Conservation (phyloP, 1,139 yeast species). For the Kodamaea sp. region DNA sequence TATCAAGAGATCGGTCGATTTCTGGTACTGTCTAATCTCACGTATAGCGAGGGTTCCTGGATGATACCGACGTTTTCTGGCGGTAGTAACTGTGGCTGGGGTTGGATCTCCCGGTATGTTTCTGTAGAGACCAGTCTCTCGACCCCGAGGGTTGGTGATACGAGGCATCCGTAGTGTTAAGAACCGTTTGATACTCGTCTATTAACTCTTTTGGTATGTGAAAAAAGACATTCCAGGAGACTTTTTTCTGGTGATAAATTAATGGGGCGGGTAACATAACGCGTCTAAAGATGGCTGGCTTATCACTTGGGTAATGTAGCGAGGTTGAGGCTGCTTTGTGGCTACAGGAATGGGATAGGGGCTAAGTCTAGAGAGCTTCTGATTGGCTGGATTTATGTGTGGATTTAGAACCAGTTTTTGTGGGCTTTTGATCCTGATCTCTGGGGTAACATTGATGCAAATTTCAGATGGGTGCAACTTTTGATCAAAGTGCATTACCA, state of each 20-base stretch:
- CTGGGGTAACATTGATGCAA: no score
- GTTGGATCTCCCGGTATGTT: constrained; percentile 41
- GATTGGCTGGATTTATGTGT: no score
- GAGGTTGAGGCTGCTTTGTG: no score
- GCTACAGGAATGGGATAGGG: no score
- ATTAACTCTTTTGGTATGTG: background rate
- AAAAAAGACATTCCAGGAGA: no score
- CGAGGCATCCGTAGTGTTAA: constrained; percentile 7
- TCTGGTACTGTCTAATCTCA: constrained; percentile 79
- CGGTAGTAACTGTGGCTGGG: constrained; percentile 19
- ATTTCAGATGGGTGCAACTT: no score
- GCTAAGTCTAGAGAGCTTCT: no score
- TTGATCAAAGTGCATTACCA: no score
- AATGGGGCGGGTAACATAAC: constrained; percentile 7
- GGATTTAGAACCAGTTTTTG: no score
- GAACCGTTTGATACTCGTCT: background rate
- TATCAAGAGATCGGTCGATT: constrained; percentile 72
- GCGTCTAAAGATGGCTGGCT: constrained; percentile 11
- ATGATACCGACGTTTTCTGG: constrained; percentile 52
- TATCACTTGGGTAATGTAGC: constrained; percentile 1
- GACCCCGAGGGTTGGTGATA: constrained; percentile 15
- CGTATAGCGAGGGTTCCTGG: constrained; percentile 78
- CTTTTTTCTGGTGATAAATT: constrained; percentile 1
- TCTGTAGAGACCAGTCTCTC: constrained; percentile 42
- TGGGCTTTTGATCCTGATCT: no score